A percentile compares a stretch with the other conserved stretches of the same genome.
These are phyloP conservation scores for Plasmodium blacklocki DNA, from an alignment of 169 alveolate species.

Conservation along the genomic window DNA sequence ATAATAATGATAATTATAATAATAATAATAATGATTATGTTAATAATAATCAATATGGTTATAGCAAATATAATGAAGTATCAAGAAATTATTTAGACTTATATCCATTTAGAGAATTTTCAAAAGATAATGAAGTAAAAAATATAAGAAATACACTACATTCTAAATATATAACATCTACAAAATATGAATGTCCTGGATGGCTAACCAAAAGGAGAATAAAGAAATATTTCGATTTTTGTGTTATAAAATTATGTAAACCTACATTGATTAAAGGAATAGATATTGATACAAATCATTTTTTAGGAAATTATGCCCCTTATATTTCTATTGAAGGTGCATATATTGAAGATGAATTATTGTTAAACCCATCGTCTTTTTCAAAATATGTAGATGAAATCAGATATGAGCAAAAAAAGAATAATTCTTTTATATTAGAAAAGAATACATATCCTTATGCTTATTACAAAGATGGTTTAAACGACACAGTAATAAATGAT, in stretches of 20 bases:
- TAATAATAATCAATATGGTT: neutral
- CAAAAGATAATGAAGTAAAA: conserved; percentile 5
- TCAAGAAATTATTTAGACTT: neutral
- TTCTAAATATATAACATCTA: neutral
- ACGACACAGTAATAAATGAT: neutral
- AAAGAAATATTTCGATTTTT: conserved; percentile 78
- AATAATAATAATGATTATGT: neutral
- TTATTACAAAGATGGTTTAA: too few relatives aligned
- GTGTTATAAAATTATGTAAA: conserved; percentile 73
- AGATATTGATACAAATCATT: conserved; percentile 76
- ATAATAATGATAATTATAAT: neutral
- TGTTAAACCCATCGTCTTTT: conserved; percentile 41
- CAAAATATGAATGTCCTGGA: conserved; percentile 66
- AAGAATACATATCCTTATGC: neutral
- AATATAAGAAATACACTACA: neutral
- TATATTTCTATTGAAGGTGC: conserved; percentile 79
- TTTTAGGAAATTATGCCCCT: conserved; percentile 81
- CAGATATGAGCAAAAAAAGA: conserved; percentile 17
- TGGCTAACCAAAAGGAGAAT: conserved; percentile 82
- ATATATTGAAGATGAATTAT: conserved; percentile 63
- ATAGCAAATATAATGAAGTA: neutral
- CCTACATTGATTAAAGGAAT: conserved; percentile 79
- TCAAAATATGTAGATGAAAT: conserved; percentile 53
- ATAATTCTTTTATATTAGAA: neutral
- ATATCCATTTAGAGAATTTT: neutral